Evolutionary conservation across 352 stramenopile species (phyloP).

Genomic region (Detonula confervacea): DNA sequence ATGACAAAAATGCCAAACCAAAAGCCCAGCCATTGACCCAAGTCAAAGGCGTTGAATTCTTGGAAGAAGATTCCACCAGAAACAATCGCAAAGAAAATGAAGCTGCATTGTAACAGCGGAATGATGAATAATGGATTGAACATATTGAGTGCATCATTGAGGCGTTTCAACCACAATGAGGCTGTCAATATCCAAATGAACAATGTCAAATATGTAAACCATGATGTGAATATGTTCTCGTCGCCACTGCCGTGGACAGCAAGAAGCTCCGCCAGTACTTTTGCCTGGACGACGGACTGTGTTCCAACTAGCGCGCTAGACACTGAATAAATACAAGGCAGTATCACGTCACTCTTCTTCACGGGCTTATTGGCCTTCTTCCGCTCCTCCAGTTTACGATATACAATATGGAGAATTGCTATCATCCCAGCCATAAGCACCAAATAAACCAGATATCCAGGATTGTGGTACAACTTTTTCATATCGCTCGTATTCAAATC

Average conservation of each 20-base stretch:
- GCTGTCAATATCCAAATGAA: slow-evolving; percentile 57
- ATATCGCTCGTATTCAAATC: slow-evolving; percentile 50
- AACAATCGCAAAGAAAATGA: slow-evolving; percentile 72
- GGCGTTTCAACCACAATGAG: slow-evolving; percentile 51
- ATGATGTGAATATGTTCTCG: slow-evolving; percentile 60
- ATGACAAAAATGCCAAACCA: slow-evolving; percentile 61
- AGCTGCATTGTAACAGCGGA: slow-evolving; percentile 63
- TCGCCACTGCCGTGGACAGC: slow-evolving; percentile 41
- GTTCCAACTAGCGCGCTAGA: slow-evolving; percentile 62
- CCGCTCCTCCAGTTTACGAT: slow-evolving; percentile 35
- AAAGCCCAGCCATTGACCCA: slow-evolving; percentile 60
- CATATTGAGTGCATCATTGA: slow-evolving; percentile 55
- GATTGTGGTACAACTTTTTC: slow-evolving; percentile 44
- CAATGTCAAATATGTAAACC: slow-evolving; percentile 62
- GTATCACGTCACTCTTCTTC: slow-evolving; percentile 43
- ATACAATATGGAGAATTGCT: slow-evolving; percentile 40
- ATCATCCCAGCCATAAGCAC: slow-evolving; percentile 31
- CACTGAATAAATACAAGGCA: slow-evolving; percentile 52
- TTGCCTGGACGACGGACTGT: slow-evolving; percentile 61
- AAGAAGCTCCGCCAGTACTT: slow-evolving; percentile 58
- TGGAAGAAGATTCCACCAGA: slow-evolving; percentile 67
- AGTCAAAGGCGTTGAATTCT: slow-evolving; percentile 57
- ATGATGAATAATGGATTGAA: slow-evolving; percentile 74
- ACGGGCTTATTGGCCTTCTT: slow-evolving; percentile 39
- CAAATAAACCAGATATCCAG: slow-evolving; percentile 55